Base-by-base conservation (phyloP, 495 filamentous ascomycete species). In the Hypoxylon crocopeplum region DNA sequence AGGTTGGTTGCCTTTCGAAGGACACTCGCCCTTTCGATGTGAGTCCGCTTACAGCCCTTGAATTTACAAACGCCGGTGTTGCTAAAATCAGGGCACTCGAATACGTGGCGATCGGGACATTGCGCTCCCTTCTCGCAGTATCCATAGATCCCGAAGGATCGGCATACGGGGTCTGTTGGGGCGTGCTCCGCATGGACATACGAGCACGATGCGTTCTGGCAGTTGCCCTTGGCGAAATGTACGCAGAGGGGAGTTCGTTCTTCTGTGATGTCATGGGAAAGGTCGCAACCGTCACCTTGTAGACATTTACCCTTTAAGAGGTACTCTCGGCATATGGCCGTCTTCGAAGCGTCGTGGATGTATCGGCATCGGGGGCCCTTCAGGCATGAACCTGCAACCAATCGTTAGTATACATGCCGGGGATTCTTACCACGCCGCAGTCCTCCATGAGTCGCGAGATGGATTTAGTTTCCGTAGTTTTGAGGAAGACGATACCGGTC, bases 41-140 rank as follows among this genome's bases (percentile, higher is more conserved):
- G 94, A 21, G 85, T 89, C 55, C 97, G 78, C 66, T 84, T 87
- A 79, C 94, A 98, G 27, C 86, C 87, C 73, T 87, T 87, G 68
- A 85, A 86, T 66, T 85, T 87, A 84, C 94, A 98, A 29, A 80
- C 75, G 56, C 93, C 93, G 44, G 82, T 88, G 75, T 97, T 96
- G 79, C 90, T 89, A 78, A 95, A 96, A 70, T 97, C 90, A 38
- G 94, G 94, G 68, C 94, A 98, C 70, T 97, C 94, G 62, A 78
- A 79, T 48, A 90, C 86, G 73, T 98, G 94, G 57, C 91, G 89
- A 56, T 96, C 86, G 52, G 86, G 69, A 69, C 94, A 98, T 36
- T 77, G 70, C 34, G 80, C 80, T 38, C 94, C 94, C 69, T 91
- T 90, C 48, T 89, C 87, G 77, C 94, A 98, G 69, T 94, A 97